Base-by-base conservation (phyloP, 2,329 filamentous ascomycete genomes). In the Aureobasidium sp. region DNA sequence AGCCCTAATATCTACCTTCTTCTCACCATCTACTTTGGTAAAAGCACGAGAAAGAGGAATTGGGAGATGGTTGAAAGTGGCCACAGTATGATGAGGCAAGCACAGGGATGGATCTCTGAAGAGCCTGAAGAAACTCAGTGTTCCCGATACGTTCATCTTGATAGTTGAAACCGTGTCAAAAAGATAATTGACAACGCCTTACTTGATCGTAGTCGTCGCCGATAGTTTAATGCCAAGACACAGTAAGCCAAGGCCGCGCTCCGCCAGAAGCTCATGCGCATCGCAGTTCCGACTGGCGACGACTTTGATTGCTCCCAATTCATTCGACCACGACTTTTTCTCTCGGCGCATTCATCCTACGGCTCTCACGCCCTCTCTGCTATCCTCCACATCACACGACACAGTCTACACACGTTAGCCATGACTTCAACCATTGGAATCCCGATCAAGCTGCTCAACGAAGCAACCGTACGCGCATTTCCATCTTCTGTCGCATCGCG, bases 341-440 rank as follows among this genome's bases (percentile, higher is more conserved):
- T 6, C 39, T 16, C 48, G 42, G 37, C 61, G 39, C 55, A 48
- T 50, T 11, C 27, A 36, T 42, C 42, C 45, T 25, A 49, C 27
- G 34, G 30, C 67, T 69, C 66, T 63, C 75, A 71, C 76, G 76
- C 27, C 5, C 13, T 61, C 39, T 8, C 1, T 4, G 6, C 25
- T 16, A 4, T 39, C 11, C 3, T 5, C 3, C 21, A 5, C 21
- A 37, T 4, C 30, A 10, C 10, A 39, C 32, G n/a, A 36, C 30
- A 50, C 25, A 0, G 1, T 11, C 7, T 2, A 32, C 11, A 45
- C n/a, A 34, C n/a, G 4, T 62, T 63, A 74, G 89, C 75, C 71
- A 96, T 97, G 89, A 97, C 94, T 70, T 97, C 91, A 75, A 97
- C 92, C 70, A 99, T 99, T 77, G 94, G 94, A 61, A 97, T 99